These are phyloP conservation scores for Kalmusia sp. DNA, from an alignment of 2,329 filamentous ascomycete species.

Conservation along the genomic window DNA sequence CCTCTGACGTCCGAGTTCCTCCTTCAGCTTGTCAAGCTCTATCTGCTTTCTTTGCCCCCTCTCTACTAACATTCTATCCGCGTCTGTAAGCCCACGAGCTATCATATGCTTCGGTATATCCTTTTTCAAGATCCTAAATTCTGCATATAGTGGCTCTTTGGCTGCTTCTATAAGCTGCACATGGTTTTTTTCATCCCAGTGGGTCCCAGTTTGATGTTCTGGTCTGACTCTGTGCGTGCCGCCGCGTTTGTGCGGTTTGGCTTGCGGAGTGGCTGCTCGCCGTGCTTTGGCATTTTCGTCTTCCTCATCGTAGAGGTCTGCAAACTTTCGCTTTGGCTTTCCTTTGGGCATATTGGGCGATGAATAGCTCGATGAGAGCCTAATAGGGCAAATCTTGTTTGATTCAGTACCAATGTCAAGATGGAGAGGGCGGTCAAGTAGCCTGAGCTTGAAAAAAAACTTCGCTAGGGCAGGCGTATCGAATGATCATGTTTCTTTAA, in stretches of 20 bases:
- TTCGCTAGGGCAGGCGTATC: neutral
- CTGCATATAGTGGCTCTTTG: too few species aligned
- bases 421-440: neutral
- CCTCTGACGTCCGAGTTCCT: neutral
- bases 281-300: neutral
- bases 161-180: constrained; percentile 26
- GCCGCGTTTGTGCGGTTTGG: constrained; percentile 31
- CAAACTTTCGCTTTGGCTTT: constrained; percentile 17
- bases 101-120: neutral
- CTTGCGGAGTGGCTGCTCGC: constrained; percentile 19
- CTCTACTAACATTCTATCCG: constrained; percentile 22
- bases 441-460: neutral
- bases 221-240: constrained; percentile 40
- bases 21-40: neutral
- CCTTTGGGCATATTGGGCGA: constrained; percentile 25
- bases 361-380: neutral
- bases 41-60: constrained; percentile 21
- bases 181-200: constrained; percentile 35
- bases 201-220: constrained; percentile 33
- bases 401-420: neutral
- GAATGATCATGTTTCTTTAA: neutral
- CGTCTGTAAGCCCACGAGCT: neutral
- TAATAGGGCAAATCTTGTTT: too few species aligned
- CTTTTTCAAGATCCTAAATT: too few species aligned
- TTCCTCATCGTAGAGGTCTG: constrained; percentile 9